Percentiles rank a stretch among this genome's conserved stretches.
Conservation (phyloP, 495 filamentous ascomycete species). For the Aspergillus carlsbadensis region DNA sequence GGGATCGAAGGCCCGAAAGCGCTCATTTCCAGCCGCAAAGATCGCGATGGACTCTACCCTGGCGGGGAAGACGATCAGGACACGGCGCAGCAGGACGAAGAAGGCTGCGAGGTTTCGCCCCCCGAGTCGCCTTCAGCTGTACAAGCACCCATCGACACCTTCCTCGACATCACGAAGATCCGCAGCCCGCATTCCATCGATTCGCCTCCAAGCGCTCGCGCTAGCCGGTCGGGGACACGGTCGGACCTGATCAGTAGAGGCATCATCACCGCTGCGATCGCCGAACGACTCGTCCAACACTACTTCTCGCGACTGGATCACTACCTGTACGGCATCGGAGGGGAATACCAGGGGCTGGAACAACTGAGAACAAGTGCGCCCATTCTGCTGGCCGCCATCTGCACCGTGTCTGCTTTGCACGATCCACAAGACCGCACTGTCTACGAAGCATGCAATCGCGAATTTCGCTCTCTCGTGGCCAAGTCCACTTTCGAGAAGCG, state of each 20-base stretch:
- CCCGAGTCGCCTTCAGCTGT: conserved; percentile 31
- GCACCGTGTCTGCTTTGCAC: conserved; percentile 43
- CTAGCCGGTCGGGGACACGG: conserved; percentile 17
- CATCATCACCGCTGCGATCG: conserved; percentile 31
- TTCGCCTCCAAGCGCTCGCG: conserved; percentile 22
- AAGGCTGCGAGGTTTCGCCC: conserved; percentile 31
- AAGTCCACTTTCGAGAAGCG: conserved; percentile 41
- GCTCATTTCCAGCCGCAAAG: background rate
- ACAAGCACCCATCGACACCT: conserved; percentile 40
- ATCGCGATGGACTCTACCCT: background rate
- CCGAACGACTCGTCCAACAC: conserved; percentile 33
- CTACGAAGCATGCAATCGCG: conserved; percentile 42
- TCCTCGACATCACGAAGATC: conserved; percentile 28
- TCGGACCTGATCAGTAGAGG: conserved; percentile 40
- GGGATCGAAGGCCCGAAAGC: conserved; percentile 6
- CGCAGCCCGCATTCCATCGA: conserved; percentile 26
- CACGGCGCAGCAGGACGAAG: conserved; percentile 2
- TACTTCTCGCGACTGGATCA: conserved; percentile 44
- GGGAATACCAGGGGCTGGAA: conserved; percentile 30
- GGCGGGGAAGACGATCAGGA: background rate
- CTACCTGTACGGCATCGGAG: conserved; percentile 42
- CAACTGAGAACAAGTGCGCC: conserved; percentile 33
- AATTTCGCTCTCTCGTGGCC: conserved; percentile 39
- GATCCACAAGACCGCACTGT: conserved; percentile 30
- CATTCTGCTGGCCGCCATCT: conserved; percentile 39